Evolutionary conservation across 176 grass and related monocot species (phyloP).

Genomic region (Hordeum vulgare): DNA sequence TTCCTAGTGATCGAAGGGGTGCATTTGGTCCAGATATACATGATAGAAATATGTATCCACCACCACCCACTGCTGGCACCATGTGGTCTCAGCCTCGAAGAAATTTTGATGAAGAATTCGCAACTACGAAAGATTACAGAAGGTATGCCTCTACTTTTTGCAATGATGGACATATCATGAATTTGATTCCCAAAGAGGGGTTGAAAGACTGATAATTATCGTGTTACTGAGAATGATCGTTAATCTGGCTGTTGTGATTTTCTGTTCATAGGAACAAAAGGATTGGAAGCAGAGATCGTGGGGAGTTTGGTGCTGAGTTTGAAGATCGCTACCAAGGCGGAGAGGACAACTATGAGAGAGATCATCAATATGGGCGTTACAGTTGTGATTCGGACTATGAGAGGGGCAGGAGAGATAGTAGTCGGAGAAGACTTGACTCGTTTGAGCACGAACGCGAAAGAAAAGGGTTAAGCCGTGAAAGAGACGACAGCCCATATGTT

Average conservation of each 20-base stretch:
- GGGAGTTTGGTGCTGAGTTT: slow-evolving; percentile 44
- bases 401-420: slow-evolving; percentile 59
- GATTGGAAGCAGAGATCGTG: slow-evolving; percentile 65
- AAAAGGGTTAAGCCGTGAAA: slow-evolving; percentile 61
- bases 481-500: slow-evolving; percentile 55
- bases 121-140: slow-evolving; percentile 58
- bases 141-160: slow-evolving; percentile 46
- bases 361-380: slow-evolving; percentile 53
- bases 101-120: slow-evolving; percentile 67
- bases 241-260: slow-evolving; percentile 61
- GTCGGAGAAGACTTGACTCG: slow-evolving; percentile 55
- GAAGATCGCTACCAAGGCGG: slow-evolving; percentile 53
- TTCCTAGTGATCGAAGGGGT: slow-evolving; percentile 61
- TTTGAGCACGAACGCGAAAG: slow-evolving; percentile 54
- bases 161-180: slow-evolving; percentile 40
- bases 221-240: slow-evolving; percentile 48
- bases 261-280: slow-evolving; percentile 75
- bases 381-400: slow-evolving; percentile 64
- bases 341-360: slow-evolving; percentile 60
- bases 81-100: slow-evolving; percentile 77
- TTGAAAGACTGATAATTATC: slow-evolving; percentile 54
- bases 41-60: slow-evolving; percentile 73
- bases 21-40: slow-evolving; percentile 43
- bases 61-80: slow-evolving; percentile 37
- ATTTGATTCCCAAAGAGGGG: slow-evolving; percentile 43